Evolutionary conservation across 2,329 filamentous ascomycete genomes (phyloP), one percentile per base, ranked within the genome.

Genomic region (Talaromyces piceae): DNA sequence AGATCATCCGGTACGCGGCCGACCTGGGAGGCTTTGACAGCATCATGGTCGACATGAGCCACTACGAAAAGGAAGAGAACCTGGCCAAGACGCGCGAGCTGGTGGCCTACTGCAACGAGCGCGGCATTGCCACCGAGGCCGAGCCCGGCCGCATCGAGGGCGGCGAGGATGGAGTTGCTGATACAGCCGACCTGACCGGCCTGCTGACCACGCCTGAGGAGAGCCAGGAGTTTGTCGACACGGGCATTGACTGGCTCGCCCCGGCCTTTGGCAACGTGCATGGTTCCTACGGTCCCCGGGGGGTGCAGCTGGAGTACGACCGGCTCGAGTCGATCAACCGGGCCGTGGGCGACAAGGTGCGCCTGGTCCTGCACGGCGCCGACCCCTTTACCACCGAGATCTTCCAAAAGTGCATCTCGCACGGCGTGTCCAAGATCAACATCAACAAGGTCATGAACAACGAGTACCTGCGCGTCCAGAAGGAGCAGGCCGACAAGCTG

Each of bases 41-140:
- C 56, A 87, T 88, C 63, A 88, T 88, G 84, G 80, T 88, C 0
- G 86, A 88, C 67, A 88, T 88, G 84, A 81, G 76, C 52, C 84
- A 88, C 63, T 81, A 85, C 61, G 83, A 86, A 58, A 82, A 82
- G 58, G 82, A 77, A 49, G 83, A 87, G 68, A 88, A 88, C 61
- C 71, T 89, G 31, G 71, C 75, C 2, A 75, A 79, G 61, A 88
- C 84, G 18, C 73, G 73, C 47, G 80, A 86, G 57, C 68, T 87
- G 47, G 81, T 82, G 5, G 69, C 67, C 20, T 81, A 83, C 62
- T 86, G 84, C 62, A 78, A 86, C 62, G 80, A 71, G 57, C 74
- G 78, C 39, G 82, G 82, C 3, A 86, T 87, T 55, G 77, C 82
- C 4, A 84, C 83, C 1, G 84, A 88, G 63, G 84, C 84, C 0